Conservation (phyloP, 2,329 filamentous ascomycete genomes). For the Trichoderma endophyticum region DNA sequence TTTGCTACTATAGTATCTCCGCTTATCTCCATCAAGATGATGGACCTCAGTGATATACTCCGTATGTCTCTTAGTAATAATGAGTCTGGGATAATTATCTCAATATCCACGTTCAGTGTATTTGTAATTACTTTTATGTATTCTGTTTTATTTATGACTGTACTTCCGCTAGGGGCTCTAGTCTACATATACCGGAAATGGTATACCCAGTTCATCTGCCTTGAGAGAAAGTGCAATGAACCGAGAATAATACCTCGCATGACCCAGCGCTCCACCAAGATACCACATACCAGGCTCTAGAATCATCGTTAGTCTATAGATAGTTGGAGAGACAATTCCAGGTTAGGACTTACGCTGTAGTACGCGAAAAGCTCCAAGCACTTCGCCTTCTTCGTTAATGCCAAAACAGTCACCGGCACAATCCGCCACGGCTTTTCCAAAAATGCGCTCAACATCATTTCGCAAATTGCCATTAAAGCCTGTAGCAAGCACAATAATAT, state of each 20-base stretch:
- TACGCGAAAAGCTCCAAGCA: no score
- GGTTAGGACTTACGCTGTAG: no score
- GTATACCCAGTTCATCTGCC: neutral
- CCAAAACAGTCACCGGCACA: no score
- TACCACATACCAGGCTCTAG: neutral
- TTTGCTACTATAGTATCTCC: neutral
- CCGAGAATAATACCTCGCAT: neutral
- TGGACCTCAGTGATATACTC: neutral
- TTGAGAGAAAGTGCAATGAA: neutral
- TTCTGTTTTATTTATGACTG: neutral
- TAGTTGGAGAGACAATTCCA: no score
- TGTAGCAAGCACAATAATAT: no score
- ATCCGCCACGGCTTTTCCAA: no score
- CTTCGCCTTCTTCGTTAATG: no score
- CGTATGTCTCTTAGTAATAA: neutral
- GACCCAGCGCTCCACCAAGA: neutral
- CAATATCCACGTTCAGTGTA: neutral
- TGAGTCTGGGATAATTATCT: neutral
- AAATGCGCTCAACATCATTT: no score
- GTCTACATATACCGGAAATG: neutral
- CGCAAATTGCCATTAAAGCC: no score
- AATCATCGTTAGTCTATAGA: no score
- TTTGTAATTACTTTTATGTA: neutral
- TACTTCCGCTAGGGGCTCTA: neutral
- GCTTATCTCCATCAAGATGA: neutral